phyloP scores from a whole-genome alignment of 768 basidiomycete genomes.

The Hortiboletus flavorubellus region DNA sequence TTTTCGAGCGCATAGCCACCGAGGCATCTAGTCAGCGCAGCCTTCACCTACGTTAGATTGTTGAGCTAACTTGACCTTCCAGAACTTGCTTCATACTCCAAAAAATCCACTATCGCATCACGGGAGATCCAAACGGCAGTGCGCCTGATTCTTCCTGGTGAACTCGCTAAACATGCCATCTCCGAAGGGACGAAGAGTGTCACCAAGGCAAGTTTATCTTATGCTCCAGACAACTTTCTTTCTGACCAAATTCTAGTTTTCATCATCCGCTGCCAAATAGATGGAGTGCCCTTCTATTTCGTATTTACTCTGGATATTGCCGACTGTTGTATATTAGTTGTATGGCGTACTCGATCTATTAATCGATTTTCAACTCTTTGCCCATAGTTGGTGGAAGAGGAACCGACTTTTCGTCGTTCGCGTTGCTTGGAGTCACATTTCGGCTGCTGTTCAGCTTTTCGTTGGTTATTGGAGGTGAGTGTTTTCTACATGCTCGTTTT shows the following conservation, averaged over 20 bases:
- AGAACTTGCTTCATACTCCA: slow-evolving; percentile 97
- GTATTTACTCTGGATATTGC: slow-evolving; percentile 15
- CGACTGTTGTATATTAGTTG: slow-evolving; percentile 33
- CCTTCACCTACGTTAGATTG: not conserved
- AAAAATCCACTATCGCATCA: slow-evolving; percentile 98
- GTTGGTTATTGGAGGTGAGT: too few relatives aligned
- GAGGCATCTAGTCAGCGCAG: slow-evolving; percentile 77
- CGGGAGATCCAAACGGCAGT: slow-evolving; percentile 98
- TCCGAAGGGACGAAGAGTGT: slow-evolving; percentile 87
- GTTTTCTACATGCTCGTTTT: too few relatives aligned
- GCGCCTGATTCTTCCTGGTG: slow-evolving; percentile 93
- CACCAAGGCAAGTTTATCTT: slow-evolving; percentile 44
- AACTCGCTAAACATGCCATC: slow-evolving; percentile 98
- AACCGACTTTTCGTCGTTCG: too few relatives aligned
- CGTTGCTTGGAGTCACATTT: too few relatives aligned
- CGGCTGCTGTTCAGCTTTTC: too few relatives aligned
- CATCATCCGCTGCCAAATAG: slow-evolving; percentile 44
- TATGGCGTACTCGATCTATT: slow-evolving; percentile 28
- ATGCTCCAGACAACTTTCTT: not conserved
- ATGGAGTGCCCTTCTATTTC: slow-evolving; percentile 7
- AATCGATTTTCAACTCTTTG: slow-evolving; percentile 18
- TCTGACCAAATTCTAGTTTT: slow-evolving; percentile 33
- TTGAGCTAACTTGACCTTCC: not conserved
- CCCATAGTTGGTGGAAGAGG: not conserved
- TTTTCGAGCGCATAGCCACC: slow-evolving; percentile 88